Evolutionary conservation across 2,329 filamentous ascomycete genomes (phyloP).

Genomic region (Calonectria pteridis): DNA sequence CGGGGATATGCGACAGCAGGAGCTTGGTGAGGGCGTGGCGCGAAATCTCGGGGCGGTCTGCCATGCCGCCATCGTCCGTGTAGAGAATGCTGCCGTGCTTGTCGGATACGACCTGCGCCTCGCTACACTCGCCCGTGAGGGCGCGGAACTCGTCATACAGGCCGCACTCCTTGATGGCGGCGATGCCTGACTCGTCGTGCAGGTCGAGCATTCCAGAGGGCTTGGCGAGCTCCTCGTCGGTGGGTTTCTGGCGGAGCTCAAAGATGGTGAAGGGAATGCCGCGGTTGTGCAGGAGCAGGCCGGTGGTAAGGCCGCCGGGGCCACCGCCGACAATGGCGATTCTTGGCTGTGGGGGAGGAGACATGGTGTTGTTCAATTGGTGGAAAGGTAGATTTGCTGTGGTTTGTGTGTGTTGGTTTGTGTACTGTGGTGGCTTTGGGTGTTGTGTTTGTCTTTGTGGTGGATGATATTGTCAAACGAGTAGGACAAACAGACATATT

Average conservation of each 20-base stretch:
- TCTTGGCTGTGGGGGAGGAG: constrained; percentile 2
- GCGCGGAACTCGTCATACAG: constrained; percentile 61
- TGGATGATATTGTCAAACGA: too few relatives aligned
- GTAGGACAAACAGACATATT: neutral
- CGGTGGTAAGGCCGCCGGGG: constrained; percentile 54
- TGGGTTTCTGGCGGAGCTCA: constrained; percentile 48
- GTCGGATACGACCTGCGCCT: constrained; percentile 39
- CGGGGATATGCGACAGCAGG: constrained; percentile 47
- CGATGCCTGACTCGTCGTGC: constrained; percentile 61
- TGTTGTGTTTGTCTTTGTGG: neutral
- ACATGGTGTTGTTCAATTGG: neutral
- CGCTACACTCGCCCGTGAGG: constrained; percentile 47
- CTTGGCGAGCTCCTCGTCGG: constrained; percentile 43
- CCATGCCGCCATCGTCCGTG: constrained; percentile 28
- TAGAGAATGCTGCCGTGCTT: constrained; percentile 41
- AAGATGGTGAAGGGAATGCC: constrained; percentile 61
- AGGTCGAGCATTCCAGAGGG: constrained; percentile 66
- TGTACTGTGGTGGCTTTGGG: too few relatives aligned
- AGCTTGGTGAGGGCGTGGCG: constrained; percentile 51
- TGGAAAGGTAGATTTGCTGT: neutral
- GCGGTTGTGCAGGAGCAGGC: constrained; percentile 60
- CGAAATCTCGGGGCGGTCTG: constrained; percentile 54
- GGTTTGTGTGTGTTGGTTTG: neutral
- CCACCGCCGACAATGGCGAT: constrained; percentile 65
- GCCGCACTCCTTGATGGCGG: constrained; percentile 60